Percentiles rank a stretch among this genome's conserved stretches.
These are phyloP conservation scores for Lyophyllum decastes DNA, from an alignment of 768 basidiomycete genomes.

Conservation along the genomic window DNA sequence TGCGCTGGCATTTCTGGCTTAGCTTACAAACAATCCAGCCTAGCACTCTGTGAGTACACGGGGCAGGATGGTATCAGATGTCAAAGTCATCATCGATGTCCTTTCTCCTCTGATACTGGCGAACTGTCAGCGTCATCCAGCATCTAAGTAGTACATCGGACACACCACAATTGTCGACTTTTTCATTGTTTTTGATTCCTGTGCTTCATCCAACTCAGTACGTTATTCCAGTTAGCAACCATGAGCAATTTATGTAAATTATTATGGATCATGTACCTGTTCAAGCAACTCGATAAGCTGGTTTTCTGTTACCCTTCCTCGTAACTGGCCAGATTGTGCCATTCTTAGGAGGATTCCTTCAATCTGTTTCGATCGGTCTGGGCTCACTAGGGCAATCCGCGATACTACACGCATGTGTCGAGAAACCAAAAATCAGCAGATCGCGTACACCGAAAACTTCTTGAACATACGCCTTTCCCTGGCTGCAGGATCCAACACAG, in stretches of 20 bases:
- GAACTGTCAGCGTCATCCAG: constrained; percentile 3
- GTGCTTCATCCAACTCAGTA: constrained; percentile 54
- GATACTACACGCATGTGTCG: constrained; percentile 53
- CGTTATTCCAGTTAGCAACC: constrained; percentile 10
- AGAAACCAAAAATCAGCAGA: constrained; percentile 4
- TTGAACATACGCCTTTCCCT: constrained; percentile 71
- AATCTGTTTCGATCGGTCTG: constrained; percentile 78
- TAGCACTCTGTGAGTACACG: background rate
- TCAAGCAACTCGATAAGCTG: constrained; percentile 86
- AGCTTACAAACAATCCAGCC: background rate
- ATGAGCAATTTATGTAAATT: constrained; percentile 23
- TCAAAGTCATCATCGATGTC: constrained; percentile 72
- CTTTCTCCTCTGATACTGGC: constrained; percentile 64
- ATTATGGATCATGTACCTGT: constrained; percentile 53
- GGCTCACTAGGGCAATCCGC: constrained; percentile 85
- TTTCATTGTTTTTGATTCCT: constrained; percentile 47
- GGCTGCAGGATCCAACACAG: constrained; percentile 75
- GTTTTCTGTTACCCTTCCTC: constrained; percentile 73
- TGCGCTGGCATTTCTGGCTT: background rate
- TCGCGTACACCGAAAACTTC: background rate
- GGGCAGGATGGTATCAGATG: constrained; percentile 27
- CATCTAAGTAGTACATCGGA: constrained; percentile 12
- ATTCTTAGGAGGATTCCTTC: constrained; percentile 77
- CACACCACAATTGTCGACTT: constrained; percentile 63
- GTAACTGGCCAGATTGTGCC: constrained; percentile 82